Conservation (phyloP, 2,329 filamentous ascomycete species). For the Aspergillus sp. region DNA sequence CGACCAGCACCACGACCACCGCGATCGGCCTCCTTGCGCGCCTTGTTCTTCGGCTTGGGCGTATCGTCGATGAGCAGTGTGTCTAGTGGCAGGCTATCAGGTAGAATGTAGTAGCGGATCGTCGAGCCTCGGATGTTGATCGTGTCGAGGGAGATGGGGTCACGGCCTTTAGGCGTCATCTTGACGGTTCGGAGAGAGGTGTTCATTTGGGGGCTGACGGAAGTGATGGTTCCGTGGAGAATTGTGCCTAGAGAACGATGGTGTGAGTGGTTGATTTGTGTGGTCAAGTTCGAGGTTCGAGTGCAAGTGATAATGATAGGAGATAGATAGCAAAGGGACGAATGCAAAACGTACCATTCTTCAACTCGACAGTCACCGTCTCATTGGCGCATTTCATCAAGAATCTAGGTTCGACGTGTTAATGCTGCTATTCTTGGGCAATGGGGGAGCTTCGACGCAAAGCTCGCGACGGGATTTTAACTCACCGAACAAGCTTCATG, state of each 20-base stretch:
- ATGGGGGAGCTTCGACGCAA: not conserved
- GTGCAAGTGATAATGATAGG: not conserved
- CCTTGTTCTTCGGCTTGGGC: constrained; percentile 99
- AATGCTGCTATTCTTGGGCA: not conserved
- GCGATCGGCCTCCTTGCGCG: constrained; percentile 77
- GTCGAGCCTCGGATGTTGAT: constrained; percentile 97
- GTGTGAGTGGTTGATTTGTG: not conserved
- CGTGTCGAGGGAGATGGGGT: constrained; percentile 83
- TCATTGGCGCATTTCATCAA: constrained; percentile 99
- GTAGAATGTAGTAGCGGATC: constrained; percentile 94
- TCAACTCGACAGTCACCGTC: constrained; percentile 96
- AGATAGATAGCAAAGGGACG: not conserved
- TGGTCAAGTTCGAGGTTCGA: no score
- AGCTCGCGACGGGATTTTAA: constrained; percentile 15
- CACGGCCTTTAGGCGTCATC: constrained; percentile 88
- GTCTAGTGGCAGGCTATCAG: constrained; percentile 91
- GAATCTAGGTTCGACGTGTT: constrained; percentile 62
- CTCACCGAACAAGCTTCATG: constrained; percentile 98
- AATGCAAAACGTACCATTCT: constrained; percentile 75
- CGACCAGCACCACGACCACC: constrained; percentile 49
- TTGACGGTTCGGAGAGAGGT: constrained; percentile 93
- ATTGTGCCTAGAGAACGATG: constrained; percentile 70
- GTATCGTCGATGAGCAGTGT: constrained; percentile 94
- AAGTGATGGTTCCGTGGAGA: constrained; percentile 93
- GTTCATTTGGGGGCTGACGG: constrained; percentile 98